phyloP scores from a whole-genome alignment of 2,329 filamentous ascomycete genomes.

The Fusarium oxysporum region DNA sequence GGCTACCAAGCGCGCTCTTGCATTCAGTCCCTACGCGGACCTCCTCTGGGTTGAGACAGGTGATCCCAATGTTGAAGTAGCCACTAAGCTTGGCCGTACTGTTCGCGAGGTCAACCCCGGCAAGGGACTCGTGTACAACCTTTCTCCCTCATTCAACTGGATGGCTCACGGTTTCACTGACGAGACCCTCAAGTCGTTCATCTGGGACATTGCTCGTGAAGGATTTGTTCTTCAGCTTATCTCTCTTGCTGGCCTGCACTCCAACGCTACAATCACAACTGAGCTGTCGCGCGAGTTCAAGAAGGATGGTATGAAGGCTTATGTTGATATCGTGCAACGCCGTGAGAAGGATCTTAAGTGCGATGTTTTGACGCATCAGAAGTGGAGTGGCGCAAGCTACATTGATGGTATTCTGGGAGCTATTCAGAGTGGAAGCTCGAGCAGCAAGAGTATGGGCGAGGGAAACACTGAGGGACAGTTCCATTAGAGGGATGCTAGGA shows the following conservation, averaged over 20 bases:
- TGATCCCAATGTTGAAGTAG: constrained; percentile 84
- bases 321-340: constrained; percentile 92
- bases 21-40: constrained; percentile 92
- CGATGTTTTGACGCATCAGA: constrained; percentile 95
- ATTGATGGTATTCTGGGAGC: constrained; percentile 91
- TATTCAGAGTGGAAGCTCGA: constrained; percentile 90
- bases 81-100: constrained; percentile 77
- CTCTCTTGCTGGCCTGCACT: constrained; percentile 74
- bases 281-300: constrained; percentile 88
- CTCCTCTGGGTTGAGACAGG: constrained; percentile 98
- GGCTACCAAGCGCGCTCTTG: constrained; percentile 92
- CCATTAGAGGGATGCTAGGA: constrained; percentile 44
- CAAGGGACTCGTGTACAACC: constrained; percentile 96
- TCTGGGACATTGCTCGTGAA: constrained; percentile 94
- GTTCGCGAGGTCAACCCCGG: constrained; percentile 77
- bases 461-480: constrained; percentile 88
- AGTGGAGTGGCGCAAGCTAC: constrained; percentile 77
- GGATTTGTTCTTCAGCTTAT: constrained; percentile 80
- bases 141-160: constrained; percentile 98
- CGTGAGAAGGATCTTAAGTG: constrained; percentile 91
- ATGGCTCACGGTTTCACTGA: constrained; percentile 92
- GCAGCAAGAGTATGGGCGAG: constrained; percentile 93
- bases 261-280: constrained; percentile 71
- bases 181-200: constrained; percentile 85
- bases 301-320: constrained; percentile 94